These are phyloP conservation scores for Sedum album DNA, from an alignment of 164 flowering plant species.

Conservation along the genomic window DNA sequence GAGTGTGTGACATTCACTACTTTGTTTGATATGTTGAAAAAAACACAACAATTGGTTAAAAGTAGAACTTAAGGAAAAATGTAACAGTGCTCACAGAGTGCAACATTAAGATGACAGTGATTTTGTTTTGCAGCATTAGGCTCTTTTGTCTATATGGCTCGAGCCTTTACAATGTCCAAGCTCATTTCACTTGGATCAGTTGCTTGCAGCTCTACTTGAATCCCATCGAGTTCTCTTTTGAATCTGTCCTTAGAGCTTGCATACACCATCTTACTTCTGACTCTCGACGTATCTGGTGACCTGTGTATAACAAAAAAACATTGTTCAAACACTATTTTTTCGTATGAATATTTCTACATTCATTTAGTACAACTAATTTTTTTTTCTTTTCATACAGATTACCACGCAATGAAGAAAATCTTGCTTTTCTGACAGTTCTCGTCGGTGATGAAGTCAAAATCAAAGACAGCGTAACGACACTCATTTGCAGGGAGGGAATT, in stretches of 20 bases:
- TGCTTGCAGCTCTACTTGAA: background rate
- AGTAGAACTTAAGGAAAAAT: no score
- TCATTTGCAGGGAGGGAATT: background rate
- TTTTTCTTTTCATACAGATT: background rate
- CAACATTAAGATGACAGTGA: background rate
- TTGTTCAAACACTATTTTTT: background rate
- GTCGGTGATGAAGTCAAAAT: background rate
- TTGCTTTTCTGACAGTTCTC: background rate
- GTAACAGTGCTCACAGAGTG: background rate
- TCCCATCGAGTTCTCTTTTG: background rate
- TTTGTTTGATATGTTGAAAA: no score
- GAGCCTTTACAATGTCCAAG: background rate
- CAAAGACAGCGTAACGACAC: background rate
- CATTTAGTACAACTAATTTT: no score
- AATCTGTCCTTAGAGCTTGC: background rate
- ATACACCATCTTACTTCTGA: background rate
- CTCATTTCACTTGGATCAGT: background rate
- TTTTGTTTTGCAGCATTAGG: background rate
- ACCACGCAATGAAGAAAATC: background rate
- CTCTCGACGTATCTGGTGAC: background rate
- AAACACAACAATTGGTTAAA: no score
- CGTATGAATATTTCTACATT: no score
- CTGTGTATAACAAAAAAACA: background rate
- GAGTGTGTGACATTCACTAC: no score
- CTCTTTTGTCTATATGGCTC: background rate